These are phyloP conservation scores for Neopestalotiopsis sp. DNA, from an alignment of 2,329 filamentous ascomycete genomes.

Conservation along the genomic window DNA sequence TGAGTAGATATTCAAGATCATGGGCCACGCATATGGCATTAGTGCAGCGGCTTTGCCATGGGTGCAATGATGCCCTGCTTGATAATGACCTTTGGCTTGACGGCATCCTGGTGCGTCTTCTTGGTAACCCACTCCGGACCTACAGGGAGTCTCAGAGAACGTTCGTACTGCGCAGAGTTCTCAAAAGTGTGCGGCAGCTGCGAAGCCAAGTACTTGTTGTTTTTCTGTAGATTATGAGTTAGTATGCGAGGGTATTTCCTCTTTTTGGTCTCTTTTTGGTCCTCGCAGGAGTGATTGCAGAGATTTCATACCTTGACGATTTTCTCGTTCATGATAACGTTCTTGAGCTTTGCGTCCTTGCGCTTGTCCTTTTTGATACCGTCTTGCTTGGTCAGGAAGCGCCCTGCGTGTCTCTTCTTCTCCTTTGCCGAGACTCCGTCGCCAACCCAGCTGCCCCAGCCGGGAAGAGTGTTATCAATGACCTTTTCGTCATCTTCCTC, in stretches of 20 bases:
- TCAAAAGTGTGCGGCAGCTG: constrained; percentile 91
- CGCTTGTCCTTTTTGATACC: constrained; percentile 79
- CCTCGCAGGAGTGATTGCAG: not conserved
- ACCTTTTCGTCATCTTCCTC: constrained; percentile 84
- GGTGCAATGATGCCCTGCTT: constrained; percentile 91
- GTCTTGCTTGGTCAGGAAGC: constrained; percentile 69
- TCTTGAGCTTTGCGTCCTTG: constrained; percentile 80
- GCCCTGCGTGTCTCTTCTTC: constrained; percentile 66
- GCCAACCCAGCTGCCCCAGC: constrained; percentile 93
- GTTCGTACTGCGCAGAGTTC: constrained; percentile 86
- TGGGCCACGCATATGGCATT: not conserved
- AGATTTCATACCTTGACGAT: constrained; percentile 72
- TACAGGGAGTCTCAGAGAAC: constrained; percentile 82
- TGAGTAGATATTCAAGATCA: not conserved
- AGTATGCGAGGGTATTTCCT: not conserved
- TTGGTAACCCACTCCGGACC: constrained; percentile 98
- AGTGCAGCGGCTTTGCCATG: constrained; percentile 74
- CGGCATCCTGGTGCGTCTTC: constrained; percentile 86
- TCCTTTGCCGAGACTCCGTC: constrained; percentile 77
- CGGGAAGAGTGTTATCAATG: constrained; percentile 83
- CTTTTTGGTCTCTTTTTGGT: no score
- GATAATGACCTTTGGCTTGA: constrained; percentile 86
- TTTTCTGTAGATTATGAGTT: constrained; percentile 24
- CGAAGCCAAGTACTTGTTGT: constrained; percentile 82
- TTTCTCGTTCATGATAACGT: constrained; percentile 94